Conservation (phyloP, 2,329 filamentous ascomycete species). For the Gremmenia infestans region DNA sequence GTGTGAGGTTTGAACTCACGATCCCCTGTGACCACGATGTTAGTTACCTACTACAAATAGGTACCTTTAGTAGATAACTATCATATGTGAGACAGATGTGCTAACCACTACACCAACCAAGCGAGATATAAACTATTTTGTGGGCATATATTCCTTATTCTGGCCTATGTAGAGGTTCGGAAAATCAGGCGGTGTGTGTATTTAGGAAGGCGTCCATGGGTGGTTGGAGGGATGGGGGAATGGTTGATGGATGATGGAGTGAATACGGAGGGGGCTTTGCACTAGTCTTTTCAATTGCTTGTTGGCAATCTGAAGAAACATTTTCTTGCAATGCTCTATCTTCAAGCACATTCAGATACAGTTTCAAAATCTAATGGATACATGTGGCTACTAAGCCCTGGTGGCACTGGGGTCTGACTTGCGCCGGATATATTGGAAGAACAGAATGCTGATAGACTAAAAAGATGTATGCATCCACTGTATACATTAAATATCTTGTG, state of each 20-base stretch:
- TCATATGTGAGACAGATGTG: conserved; percentile 14
- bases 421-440: background rate
- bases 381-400: no score
- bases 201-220: background rate
- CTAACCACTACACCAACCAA: conserved; percentile 15
- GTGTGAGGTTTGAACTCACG: no score
- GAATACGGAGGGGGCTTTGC: background rate
- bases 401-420: no score
- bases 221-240: background rate
- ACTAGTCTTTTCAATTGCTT: background rate
- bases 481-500: background rate
- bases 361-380: no score
- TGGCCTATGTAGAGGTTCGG: background rate
- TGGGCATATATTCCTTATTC: background rate
- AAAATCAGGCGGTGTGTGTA: background rate
- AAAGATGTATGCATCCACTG: background rate
- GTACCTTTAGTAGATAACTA: no score
- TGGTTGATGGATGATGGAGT: background rate
- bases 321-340: background rate
- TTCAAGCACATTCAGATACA: no score
- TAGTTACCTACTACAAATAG: no score
- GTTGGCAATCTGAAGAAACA: background rate
- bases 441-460: background rate
- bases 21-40: no score
- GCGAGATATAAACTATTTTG: background rate